phyloP scores from a whole-genome alignment of 1,284 basidiomycete genomes.

The Moesziomyces parantarcticus region DNA sequence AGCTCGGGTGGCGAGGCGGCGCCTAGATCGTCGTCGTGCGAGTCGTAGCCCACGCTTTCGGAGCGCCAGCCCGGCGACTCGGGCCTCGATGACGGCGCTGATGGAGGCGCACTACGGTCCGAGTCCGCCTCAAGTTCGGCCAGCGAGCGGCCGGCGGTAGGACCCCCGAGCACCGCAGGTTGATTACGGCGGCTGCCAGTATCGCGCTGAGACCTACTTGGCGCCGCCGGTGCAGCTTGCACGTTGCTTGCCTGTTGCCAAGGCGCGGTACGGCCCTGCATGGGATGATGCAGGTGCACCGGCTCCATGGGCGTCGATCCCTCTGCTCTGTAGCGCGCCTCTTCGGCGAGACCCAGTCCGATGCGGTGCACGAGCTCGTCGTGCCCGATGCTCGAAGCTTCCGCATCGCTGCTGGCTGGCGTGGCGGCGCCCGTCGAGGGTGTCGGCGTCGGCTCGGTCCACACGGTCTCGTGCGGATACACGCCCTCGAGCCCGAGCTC shows the following conservation, averaged over 20 bases:
- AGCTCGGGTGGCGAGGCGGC: conserved; percentile 25
- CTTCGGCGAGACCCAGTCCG: conserved; percentile 18
- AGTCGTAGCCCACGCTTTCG: conserved; percentile 13
- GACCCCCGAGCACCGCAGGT: neutral
- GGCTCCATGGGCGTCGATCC: conserved; percentile 11
- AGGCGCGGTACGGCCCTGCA: neutral
- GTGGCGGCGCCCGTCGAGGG: conserved; percentile 39
- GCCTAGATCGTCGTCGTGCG: conserved; percentile 17
- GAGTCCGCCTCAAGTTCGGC: conserved; percentile 41
- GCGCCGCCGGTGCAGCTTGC: neutral
- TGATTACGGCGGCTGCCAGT: neutral
- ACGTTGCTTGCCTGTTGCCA: conserved; percentile 6
- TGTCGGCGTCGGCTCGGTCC: conserved; percentile 38
- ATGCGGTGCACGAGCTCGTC: conserved; percentile 23
- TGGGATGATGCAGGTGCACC: conserved; percentile 27
- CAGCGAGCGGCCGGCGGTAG: conserved; percentile 19
- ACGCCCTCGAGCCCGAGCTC: conserved; percentile 46
- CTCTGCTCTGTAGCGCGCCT: neutral
- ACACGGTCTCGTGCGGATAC: conserved; percentile 46
- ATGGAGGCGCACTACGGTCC: conserved; percentile 22
- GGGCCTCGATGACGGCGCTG: conserved; percentile 25
- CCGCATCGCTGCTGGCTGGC: conserved; percentile 29
- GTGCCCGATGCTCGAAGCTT: conserved; percentile 10
- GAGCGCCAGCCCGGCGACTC: conserved; percentile 23
- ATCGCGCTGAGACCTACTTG: conserved; percentile 1